A percentile compares a stretch with the other conserved stretches of the same genome.
Evolutionary conservation across 257 asterid species (phyloP).

Genomic region (Capsicum rhomboideum): DNA sequence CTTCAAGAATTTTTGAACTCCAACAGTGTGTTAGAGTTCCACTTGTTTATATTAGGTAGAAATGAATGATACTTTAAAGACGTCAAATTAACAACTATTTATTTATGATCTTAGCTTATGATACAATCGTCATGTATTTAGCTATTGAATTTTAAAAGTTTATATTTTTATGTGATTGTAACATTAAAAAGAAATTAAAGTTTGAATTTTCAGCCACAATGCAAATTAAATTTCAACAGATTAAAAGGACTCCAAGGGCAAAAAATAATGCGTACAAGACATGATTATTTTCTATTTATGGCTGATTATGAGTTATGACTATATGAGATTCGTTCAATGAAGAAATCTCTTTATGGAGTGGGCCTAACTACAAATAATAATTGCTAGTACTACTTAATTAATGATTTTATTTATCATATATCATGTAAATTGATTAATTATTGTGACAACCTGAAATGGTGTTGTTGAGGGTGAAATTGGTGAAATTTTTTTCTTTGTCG

Average conservation of each 20-base stretch:
- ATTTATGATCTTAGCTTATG: too few relatives aligned
- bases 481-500: background rate
- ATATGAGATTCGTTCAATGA: background rate
- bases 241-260: background rate
- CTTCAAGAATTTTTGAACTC: too few relatives aligned
- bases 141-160: too few relatives aligned
- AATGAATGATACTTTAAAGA: too few relatives aligned
- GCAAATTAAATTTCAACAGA: background rate
- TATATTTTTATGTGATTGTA: background rate
- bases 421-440: background rate
- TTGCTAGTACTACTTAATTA: background rate
- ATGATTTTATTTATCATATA: background rate
- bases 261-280: background rate
- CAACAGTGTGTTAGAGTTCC: too few relatives aligned
- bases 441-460: background rate
- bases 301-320: background rate
- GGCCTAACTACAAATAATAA: background rate
- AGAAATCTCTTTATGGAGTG: background rate
- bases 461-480: background rate
- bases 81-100: too few relatives aligned
- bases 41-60: too few relatives aligned
- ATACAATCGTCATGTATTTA: too few relatives aligned
- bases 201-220: background rate
- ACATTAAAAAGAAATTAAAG: background rate
- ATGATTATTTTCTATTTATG: background rate